Evolutionary conservation across 441 rosid species (phyloP).

Genomic region (Populus trichocarpa): DNA sequence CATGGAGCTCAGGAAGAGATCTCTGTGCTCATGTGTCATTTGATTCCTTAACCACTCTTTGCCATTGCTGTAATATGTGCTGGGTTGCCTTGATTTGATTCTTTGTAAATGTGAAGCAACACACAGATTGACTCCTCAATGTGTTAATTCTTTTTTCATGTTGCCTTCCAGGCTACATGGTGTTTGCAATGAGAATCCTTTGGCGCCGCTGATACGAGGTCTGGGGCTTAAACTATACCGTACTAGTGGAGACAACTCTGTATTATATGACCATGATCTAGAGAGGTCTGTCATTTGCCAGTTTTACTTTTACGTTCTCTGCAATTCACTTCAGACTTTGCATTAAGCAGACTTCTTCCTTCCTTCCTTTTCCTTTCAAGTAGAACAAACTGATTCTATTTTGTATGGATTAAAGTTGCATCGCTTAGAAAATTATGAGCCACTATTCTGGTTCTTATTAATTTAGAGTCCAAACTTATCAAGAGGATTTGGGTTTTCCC

Average conservation of each 20-base stretch:
- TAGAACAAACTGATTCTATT: not conserved
- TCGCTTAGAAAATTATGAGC: not conserved
- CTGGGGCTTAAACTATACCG: conserved; percentile 72
- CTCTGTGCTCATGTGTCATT: not conserved
- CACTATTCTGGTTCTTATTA: not conserved
- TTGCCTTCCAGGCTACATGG: conserved; percentile 71
- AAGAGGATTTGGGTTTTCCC: conserved; percentile 19
- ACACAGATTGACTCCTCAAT: not conserved
- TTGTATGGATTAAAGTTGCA: conserved; percentile 7
- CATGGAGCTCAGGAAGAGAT: not conserved
- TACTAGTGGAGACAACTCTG: conserved; percentile 86
- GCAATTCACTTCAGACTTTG: not conserved
- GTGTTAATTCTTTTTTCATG: not conserved
- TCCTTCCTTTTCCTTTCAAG: not conserved
- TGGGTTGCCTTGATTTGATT: not conserved
- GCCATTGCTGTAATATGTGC: not conserved
- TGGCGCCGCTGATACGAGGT: conserved; percentile 73
- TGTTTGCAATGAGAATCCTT: conserved; percentile 82
- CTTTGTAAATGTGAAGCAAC: conserved; percentile 2
- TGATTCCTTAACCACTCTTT: not conserved
- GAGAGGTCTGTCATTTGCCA: conserved; percentile 50
- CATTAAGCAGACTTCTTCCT: not conserved
- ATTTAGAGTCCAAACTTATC: not conserved
- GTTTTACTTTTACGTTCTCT: conserved; percentile 8
- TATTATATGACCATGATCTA: conserved; percentile 85